phyloP scores from a whole-genome alignment of 176 grass and related monocot genomes.

The Echinochloa phyllopogon region DNA sequence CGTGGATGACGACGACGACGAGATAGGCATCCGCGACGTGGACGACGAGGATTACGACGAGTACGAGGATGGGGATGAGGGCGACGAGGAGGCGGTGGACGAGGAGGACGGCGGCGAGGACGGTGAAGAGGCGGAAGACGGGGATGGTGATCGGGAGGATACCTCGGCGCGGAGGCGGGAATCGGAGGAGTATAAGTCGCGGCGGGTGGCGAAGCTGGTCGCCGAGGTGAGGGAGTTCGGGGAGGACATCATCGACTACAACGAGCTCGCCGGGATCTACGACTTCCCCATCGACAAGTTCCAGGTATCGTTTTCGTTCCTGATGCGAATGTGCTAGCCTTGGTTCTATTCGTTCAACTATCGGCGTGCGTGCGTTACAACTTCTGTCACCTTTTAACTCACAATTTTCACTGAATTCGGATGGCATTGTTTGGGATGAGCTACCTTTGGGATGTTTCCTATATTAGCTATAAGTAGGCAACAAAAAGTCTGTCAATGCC shows the following conservation, averaged over 20 bases:
- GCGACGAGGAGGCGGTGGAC: slow-evolving; percentile 43
- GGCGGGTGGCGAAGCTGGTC: slow-evolving; percentile 67
- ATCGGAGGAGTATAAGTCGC: slow-evolving; percentile 72
- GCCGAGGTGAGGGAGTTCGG: slow-evolving; percentile 82
- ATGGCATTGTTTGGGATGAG: slow-evolving; percentile 18
- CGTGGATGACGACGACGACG: slow-evolving; percentile 57
- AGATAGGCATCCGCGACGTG: slow-evolving; percentile 39
- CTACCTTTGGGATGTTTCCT: background rate
- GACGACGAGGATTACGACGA: slow-evolving; percentile 55
- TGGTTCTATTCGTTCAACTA: background rate
- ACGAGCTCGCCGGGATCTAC: slow-evolving; percentile 85
- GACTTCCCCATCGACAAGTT: slow-evolving; percentile 92
- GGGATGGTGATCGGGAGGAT: slow-evolving; percentile 34
- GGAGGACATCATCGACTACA: slow-evolving; percentile 77
- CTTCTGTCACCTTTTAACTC: background rate
- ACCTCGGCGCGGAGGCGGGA: slow-evolving; percentile 36
- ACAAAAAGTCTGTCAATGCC: background rate
- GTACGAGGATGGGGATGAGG: slow-evolving; percentile 48
- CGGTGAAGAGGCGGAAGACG: slow-evolving; percentile 20
- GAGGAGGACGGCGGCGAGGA: slow-evolving; percentile 58
- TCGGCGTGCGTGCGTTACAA: background rate
- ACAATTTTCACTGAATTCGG: background rate
- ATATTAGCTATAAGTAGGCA: background rate
- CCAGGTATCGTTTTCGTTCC: slow-evolving; percentile 59
- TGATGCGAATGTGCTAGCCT: background rate